These are phyloP conservation scores for Symbiodinium pilosum DNA, from an alignment of 73 alveolate species.

Conservation along the genomic window DNA sequence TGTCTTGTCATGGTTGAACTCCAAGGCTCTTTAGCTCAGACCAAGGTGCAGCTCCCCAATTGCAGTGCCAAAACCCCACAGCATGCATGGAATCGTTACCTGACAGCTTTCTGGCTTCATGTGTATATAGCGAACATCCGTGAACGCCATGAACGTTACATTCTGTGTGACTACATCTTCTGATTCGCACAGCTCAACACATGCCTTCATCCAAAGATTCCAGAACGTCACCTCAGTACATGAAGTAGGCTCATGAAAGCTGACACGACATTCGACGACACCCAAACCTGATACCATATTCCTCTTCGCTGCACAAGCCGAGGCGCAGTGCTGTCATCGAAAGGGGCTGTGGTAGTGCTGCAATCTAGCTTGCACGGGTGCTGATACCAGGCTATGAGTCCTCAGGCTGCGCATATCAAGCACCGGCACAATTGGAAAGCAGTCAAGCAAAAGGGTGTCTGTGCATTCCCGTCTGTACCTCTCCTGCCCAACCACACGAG, in stretches of 20 bases:
- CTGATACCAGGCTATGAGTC: constrained; percentile 76
- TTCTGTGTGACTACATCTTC: no score
- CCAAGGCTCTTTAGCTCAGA: background rate
- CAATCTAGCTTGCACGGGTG: constrained; percentile 94
- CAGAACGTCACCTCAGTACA: constrained; percentile 50
- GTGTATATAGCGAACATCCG: background rate
- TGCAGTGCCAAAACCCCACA: constrained; percentile 93
- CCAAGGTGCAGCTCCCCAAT: constrained; percentile 53
- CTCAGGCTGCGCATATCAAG: background rate
- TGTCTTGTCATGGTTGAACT: no score
- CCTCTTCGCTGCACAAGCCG: no score
- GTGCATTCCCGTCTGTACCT: background rate
- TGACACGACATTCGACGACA: no score
- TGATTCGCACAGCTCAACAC: no score
- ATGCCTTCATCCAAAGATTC: constrained; percentile 62
- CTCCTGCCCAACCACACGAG: background rate
- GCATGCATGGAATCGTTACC: constrained; percentile 89
- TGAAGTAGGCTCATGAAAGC: no score
- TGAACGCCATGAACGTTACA: no score
- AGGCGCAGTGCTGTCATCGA: constrained; percentile 60
- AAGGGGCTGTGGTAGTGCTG: constrained; percentile 73
- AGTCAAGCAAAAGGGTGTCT: no score
- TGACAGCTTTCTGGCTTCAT: background rate
- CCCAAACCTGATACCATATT: no score
- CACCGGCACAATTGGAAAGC: background rate